Conservation (phyloP, 164 flowering plant species). For the Malania oleifera region DNA sequence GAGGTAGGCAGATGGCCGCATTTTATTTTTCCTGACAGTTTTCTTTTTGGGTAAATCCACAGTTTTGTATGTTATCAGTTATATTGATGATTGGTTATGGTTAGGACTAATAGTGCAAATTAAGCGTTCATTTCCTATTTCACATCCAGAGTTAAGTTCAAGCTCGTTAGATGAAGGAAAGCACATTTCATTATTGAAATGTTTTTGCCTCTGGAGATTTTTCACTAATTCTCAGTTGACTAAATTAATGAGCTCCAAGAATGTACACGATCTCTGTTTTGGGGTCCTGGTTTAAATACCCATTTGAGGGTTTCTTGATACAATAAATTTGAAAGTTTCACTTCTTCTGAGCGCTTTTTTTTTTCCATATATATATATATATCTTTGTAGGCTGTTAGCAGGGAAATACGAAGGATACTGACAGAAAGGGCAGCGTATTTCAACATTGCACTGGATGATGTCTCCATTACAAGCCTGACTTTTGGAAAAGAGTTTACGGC, state of each 20-base stretch:
- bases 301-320: neutral
- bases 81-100: neutral
- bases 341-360: neutral
- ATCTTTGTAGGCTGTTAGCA: slow-evolving; percentile 40
- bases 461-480: slow-evolving; percentile 48
- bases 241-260: neutral
- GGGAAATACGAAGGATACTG: slow-evolving; percentile 47
- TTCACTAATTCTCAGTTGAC: neutral
- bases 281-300: neutral
- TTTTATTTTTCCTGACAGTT: neutral
- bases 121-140: neutral
- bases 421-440: slow-evolving; percentile 51
- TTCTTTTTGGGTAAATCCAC: neutral
- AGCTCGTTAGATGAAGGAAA: neutral
- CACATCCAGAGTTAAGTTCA: too few relatives aligned
- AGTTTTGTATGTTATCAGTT: neutral
- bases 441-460: slow-evolving; percentile 65
- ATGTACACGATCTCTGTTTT: too few relatives aligned
- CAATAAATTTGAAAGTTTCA: neutral
- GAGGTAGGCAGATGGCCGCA: slow-evolving; percentile 41
- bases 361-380: too few relatives aligned
- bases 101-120: neutral
- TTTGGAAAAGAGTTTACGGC: slow-evolving; percentile 58
- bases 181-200: neutral
- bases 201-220: too few relatives aligned